These are phyloP conservation scores for Epicoccum nigrum DNA, from an alignment of 2,329 filamentous ascomycete species.

Conservation along the genomic window DNA sequence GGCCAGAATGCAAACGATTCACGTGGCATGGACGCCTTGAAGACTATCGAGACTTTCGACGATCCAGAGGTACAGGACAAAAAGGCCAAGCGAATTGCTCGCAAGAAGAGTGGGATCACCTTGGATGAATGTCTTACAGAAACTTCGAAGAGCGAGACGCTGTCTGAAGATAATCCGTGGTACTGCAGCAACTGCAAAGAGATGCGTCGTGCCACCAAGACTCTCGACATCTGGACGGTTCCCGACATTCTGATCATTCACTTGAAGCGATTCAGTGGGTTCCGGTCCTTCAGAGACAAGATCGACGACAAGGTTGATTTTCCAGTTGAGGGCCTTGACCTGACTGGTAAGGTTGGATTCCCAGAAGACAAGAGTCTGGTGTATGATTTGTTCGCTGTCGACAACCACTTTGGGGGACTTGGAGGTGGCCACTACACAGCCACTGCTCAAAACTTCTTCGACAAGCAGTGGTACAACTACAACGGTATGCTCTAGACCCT, in stretches of 20 bases:
- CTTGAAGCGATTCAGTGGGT: slow-evolving; percentile 91
- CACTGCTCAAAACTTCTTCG: slow-evolving; percentile 88
- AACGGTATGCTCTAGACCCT: slow-evolving; percentile 68
- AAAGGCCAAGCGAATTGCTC: slow-evolving; percentile 66
- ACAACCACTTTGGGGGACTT: slow-evolving; percentile 92
- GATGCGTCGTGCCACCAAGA: slow-evolving; percentile 89
- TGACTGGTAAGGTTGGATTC: slow-evolving; percentile 78
- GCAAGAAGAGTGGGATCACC: slow-evolving; percentile 76
- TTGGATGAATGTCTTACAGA: slow-evolving; percentile 92
- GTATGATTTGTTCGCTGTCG: slow-evolving; percentile 93
- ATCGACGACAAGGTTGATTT: slow-evolving; percentile 91
- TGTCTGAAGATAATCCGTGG: slow-evolving; percentile 97
- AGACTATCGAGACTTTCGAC: slow-evolving; percentile 60
- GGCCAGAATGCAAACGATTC: slow-evolving; percentile 51
- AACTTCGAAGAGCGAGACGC: slow-evolving; percentile 89
- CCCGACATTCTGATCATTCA: slow-evolving; percentile 96
- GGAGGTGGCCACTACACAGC: slow-evolving; percentile 97
- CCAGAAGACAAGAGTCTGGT: slow-evolving; percentile 80
- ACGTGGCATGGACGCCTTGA: slow-evolving; percentile 67
- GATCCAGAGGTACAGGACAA: slow-evolving; percentile 67
- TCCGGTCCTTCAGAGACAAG: slow-evolving; percentile 83
- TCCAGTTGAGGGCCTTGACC: slow-evolving; percentile 83
- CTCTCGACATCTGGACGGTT: slow-evolving; percentile 95
- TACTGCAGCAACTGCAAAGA: slow-evolving; percentile 97
- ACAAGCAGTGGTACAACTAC: slow-evolving; percentile 92